Evolutionary conservation across 1,284 basidiomycete species (phyloP), one percentile per base, ranked within the genome.

Genomic region (Rhodotorula sp.): DNA sequence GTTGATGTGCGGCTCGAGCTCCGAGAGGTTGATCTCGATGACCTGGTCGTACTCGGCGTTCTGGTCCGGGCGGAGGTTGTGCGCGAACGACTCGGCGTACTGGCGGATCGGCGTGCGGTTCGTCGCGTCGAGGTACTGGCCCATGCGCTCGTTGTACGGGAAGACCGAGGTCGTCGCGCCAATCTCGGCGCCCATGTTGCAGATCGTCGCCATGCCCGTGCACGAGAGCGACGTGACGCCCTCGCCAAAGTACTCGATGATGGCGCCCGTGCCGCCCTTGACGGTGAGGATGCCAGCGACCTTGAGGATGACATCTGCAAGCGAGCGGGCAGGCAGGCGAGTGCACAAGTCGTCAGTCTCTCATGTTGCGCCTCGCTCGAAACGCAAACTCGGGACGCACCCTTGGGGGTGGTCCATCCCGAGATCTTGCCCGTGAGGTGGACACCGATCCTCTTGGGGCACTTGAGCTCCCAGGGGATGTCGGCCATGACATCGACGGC

Each of bases 101-200:
- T 88, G 84, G 77, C 92, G 95, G 75, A 97, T 94, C 62, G 90
- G 88, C 56, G 84, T 81, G 77, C 95, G 94, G 81, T 91, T 91
- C 77, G 96, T 99, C 56, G 94, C 94, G 73, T 91, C 87, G 68
- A 99, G 86, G 84, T 97, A 99, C 81, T 89, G 87, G 78, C 82
- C 86, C 94, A 98, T 98, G 79, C 93, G 92, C 77, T 84, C 82
- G 86, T 98, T 99, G 89, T 90, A 99, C 77, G 96, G 96, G 92
- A 99, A 99, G 78, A 98, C 83, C 27, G 95, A 98, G 62, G 96
- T 98, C 54, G 95, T 99, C 61, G 95, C 95, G 82, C 96, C 95
- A 79, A 99, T 98, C 84, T 99, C 95, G 79, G 96, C 96, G 86
- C 96, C 96, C 95, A 98, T 99, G 88, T 98, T 99, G 84, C 95